A percentile compares a stretch with the other conserved stretches of the same genome.
Conservation (phyloP, 768 basidiomycete species). For the Kwoniella dejecticola region DNA sequence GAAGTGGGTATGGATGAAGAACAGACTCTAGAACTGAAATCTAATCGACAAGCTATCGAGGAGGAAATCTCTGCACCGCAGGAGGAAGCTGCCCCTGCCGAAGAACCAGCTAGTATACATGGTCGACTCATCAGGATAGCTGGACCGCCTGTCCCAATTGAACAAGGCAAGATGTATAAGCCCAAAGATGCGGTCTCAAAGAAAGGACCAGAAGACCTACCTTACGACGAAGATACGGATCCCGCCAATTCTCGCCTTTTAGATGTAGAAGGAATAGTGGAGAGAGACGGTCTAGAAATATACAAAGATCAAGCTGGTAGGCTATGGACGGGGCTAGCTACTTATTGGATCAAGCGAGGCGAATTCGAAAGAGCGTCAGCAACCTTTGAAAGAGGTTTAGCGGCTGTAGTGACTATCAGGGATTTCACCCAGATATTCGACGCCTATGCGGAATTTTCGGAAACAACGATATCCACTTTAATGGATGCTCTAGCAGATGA, state of each 20-base stretch:
- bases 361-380: conserved; percentile 87
- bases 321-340: conserved; percentile 92
- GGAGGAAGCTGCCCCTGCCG: conserved; percentile 49
- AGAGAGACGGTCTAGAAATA: conserved; percentile 77
- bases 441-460: conserved; percentile 90
- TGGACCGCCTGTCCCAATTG: conserved; percentile 65
- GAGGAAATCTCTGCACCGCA: conserved; percentile 58
- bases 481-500: conserved; percentile 81
- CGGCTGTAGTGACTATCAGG: conserved; percentile 81
- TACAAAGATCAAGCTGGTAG: conserved; percentile 97
- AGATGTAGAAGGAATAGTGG: conserved; percentile 83
- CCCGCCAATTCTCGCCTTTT: conserved; percentile 69
- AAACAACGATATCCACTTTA: conserved; percentile 81
- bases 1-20: conserved; percentile 87
- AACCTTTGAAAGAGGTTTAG: conserved; percentile 85
- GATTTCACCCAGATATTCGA: conserved; percentile 99
- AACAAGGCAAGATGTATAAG: conserved; percentile 60
- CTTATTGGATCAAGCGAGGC: conserved; percentile 96
- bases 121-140: conserved; percentile 72
- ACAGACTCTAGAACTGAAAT: conserved; percentile 66
- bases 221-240: conserved; percentile 81
- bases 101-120: conserved; percentile 60
- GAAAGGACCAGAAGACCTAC: conserved; percentile 16
- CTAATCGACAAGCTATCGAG: conserved; percentile 39
- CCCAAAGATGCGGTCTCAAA: conserved; percentile 28